Evolutionary conservation across 2,329 filamentous ascomycete species (phyloP), one percentile per base, ranked within the genome.

Genomic region (Beauveria caledonica): DNA sequence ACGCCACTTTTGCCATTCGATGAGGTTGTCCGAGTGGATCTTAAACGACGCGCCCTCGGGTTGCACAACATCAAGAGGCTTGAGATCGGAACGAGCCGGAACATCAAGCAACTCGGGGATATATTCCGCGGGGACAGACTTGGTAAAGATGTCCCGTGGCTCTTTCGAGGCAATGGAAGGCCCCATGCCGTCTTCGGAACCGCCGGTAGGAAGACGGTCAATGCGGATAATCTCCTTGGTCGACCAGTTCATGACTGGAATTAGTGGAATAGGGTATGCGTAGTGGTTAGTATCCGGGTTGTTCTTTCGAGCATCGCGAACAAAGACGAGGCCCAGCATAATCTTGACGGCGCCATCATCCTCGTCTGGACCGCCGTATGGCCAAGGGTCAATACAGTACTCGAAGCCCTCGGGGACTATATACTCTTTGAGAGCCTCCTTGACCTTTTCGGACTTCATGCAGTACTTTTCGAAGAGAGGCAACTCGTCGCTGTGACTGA

Each of bases 31-130:
- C 48, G 76, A 55, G 62, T 75, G 74, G 10, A 88, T 77, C 0
- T 73, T 76, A 71, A 91, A 90, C 1, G 84, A 87, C 0, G 86
- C 80, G 0, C 87, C 87, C 33, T 89, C 83, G 42, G 81, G 81
- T 68, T 93, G 89, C 1, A 84, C 78, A 50, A 93, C 85, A 65
- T 90, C 83, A 68, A 92, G 81, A 5, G 88, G 87, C 72, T 89
- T 90, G 29, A 85, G 68, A 60, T 82, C 82, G 48, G 77, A 72
- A 13, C 84, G 73, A 17, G 76, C 66, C 0, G 78, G 76, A 1
- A 68, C 65, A 15, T 77, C 72, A 10, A 85, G 72, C 2, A 86
- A 72, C 67, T 82, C 79, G 2, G 79, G 78, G 0, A 77, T 69
- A 64, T 80, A 82, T 60, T 82, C 80, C 40, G 76, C 74, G 0